Evolutionary conservation across 495 filamentous ascomycete genomes (phyloP), one percentile per base, ranked within the genome.

Genomic region (Oleoguttula mirabilis): DNA sequence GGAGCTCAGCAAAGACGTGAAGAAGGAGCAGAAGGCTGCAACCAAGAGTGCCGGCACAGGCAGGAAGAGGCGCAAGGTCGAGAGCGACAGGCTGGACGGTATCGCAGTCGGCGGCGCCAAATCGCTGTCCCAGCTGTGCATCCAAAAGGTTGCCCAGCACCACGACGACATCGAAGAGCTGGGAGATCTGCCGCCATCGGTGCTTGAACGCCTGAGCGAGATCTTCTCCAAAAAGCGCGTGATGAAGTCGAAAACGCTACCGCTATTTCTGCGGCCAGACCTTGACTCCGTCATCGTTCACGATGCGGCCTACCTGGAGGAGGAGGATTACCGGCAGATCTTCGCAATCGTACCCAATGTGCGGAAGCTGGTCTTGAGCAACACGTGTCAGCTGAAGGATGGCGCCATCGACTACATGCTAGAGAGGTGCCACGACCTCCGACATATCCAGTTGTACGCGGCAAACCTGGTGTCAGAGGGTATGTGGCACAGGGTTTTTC

Each of bases 361-460:
- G 24, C 73, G 72, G 39, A 69, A 70, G 34, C 62, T 94, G 24
- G 78, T 82, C 42, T 65, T 90, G 32, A 73, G 76, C 28, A 84
- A 88, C 55, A 82, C 76, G n/a, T 77, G 84, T 24, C 84, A 90
- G 51, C 78, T 94, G 70, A 92, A 90, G 58, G 81, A 94, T 52
- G 58, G 65, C 10, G 78, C 84, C 20, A 67, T 94, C 55, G 70
- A 88, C 15, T 92, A 84, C 59, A 73, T 94, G 52, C 64, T 82
- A 3, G 77, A 77, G 40, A 77, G 81, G 17, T 61, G 79, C 30
- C 64, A 77, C 28, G 52, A 71, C 8, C 67, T 94, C 32, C 69
- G 62, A 66, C 46, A 73, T 55, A 43, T 76, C 65, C 61, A 84
- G 60, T 58, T 94, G 4, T 75, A 84, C 52, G 79, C 82, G 12